Evolutionary conservation across 306 rosid species (phyloP).

Genomic region (Cercis canadensis): DNA sequence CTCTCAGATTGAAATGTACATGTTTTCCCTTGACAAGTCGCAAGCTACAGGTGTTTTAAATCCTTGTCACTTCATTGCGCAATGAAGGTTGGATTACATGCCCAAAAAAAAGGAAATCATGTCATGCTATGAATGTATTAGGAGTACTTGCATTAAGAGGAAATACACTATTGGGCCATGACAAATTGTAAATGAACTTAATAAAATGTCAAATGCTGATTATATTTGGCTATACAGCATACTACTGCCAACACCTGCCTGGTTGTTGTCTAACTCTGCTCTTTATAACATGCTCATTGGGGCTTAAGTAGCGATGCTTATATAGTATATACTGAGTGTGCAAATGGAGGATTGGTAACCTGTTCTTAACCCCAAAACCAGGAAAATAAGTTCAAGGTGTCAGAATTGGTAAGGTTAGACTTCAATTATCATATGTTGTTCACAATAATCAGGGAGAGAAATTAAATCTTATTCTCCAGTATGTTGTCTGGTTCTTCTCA

Average conservation of each 20-base stretch:
- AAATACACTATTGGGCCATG: neutral
- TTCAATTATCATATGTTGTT: neutral
- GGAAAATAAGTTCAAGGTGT: slow-evolving; percentile 19
- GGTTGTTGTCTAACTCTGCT: neutral
- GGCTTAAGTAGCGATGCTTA: neutral
- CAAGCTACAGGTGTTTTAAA: neutral
- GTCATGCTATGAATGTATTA: neutral
- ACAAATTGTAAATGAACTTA: slow-evolving; percentile 1
- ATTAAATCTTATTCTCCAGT: neutral
- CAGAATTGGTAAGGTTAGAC: neutral
- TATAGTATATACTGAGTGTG: slow-evolving; percentile 4
- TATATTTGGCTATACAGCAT: too few species aligned
- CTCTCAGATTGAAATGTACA: slow-evolving; percentile 19
- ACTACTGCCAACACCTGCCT: neutral
- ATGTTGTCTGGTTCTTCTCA: neutral
- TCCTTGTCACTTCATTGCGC: slow-evolving; percentile 4
- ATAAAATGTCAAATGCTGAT: neutral
- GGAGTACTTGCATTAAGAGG: neutral
- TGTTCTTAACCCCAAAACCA: neutral
- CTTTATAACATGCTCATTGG: neutral
- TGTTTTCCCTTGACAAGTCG: slow-evolving; percentile 16
- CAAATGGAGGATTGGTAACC: neutral
- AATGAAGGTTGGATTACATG: slow-evolving; percentile 2
- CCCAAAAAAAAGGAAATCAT: neutral
- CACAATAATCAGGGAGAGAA: neutral